Conservation (phyloP, 164 flowering plant species). For the Piper longum region DNA sequence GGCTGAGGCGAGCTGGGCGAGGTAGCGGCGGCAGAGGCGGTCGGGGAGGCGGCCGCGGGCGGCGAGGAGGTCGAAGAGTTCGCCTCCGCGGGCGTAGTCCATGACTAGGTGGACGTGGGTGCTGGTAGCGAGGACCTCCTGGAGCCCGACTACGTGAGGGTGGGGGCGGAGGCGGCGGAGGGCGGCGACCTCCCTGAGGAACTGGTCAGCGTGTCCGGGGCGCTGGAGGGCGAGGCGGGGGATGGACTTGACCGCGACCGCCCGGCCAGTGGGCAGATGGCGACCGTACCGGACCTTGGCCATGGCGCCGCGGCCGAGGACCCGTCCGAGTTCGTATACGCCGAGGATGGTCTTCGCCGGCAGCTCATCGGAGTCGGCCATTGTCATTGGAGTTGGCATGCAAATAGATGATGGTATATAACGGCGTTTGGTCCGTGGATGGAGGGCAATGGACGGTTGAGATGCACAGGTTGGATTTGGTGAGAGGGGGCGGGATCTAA, state of each 20-base stretch:
- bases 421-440: no score
- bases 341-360: conserved; percentile 16
- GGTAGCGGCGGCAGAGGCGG: conserved; percentile 46
- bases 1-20: conserved; percentile 56
- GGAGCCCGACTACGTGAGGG: conserved; percentile 39
- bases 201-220: conserved; percentile 17
- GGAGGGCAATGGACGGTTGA: no score
- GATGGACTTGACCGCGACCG: conserved; percentile 61
- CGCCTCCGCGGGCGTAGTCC: conserved; percentile 65
- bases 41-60: conserved; percentile 44
- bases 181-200: conserved; percentile 57
- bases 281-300: conserved; percentile 65
- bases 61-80: conserved; percentile 37
- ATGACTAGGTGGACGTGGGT: conserved; percentile 56
- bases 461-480: no score
- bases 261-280: conserved; percentile 30
- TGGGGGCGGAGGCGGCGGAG: conserved; percentile 47
- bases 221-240: conserved; percentile 32
- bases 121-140: conserved; percentile 53
- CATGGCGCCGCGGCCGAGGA: conserved; percentile 57
- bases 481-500: no score
- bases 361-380: neutral
- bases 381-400: no score
- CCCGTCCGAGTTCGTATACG: conserved; percentile 47
- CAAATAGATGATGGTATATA: no score